Base-by-base conservation (phyloP, 306 rosid genomes). In the Cucurbita moschata region DNA sequence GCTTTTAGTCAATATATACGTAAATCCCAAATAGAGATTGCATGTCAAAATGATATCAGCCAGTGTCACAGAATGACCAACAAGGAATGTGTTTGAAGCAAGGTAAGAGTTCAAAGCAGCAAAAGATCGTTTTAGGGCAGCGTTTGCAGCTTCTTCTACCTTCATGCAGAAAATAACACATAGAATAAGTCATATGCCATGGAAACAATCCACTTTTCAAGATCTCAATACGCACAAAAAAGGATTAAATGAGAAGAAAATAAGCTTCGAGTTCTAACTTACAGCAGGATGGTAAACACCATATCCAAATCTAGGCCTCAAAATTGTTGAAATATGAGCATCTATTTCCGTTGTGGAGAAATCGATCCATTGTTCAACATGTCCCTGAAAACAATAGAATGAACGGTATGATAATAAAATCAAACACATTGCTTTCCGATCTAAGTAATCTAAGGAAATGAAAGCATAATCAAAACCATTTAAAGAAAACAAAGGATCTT, bases 11-110 rank as follows among this genome's bases (percentile, higher is more conserved):
- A 88, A 35, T 51, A 86, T 14, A 5, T 0, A 10, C 9, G 76
- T 5, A 80, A 85, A 85, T 40, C 97, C 96, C 0, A 16, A 0
- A 23, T 15, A 74, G 82, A 92, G 79, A 74, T 80, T 85, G 82
- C 86, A 76, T 4, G 83, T 85, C 68, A 75, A 1, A 26, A 89
- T 30, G 37, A 92, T 86, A 82, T 92, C 97, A 37, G 95, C 96
- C 49, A 92, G 90, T 30, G 96, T 92, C 47, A 92, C 88, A 0
- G 86, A 84, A 66, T 92, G 84, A 38, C 97, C 97, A 76, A 92
- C 96, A 54, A 92, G 85, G 82, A 77, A 89, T 23, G 96, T 92
- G 80, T 85, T 85, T 38, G 79, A 83, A 66, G 90, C 89, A 80
- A 92, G 95, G 78, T 89, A 79, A 13, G 86, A 74, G 84, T 86